Evolutionary conservation across 140 eudicot genomes (phyloP).

Genomic region (Bidens hawaiensis): DNA sequence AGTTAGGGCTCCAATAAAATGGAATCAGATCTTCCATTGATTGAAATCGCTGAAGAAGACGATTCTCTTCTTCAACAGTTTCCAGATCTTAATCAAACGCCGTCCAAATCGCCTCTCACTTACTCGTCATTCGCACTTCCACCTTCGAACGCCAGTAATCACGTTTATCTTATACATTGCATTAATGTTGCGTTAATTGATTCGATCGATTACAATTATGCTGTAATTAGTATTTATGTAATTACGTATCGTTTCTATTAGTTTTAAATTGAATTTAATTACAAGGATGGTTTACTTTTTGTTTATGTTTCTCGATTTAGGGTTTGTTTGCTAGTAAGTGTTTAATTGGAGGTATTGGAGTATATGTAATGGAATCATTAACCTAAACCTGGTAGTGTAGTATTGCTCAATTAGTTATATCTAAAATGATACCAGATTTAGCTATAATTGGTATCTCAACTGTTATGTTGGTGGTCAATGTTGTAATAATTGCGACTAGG

Average conservation of each 20-base stretch:
- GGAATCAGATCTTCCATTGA: constrained; percentile 42
- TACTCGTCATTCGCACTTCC: constrained; percentile 33
- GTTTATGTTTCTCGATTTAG: background rate
- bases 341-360: too few relatives aligned
- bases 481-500: too few relatives aligned
- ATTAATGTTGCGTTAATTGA: background rate
- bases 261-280: background rate
- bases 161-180: constrained; percentile 18
- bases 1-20: constrained; percentile 32
- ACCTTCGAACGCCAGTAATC: constrained; percentile 27
- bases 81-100: constrained; percentile 13
- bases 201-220: constrained; percentile 3
- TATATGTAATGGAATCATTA: too few relatives aligned
- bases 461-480: constrained; percentile 6
- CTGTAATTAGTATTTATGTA: background rate
- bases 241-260: background rate
- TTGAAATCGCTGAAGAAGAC: constrained; percentile 34
- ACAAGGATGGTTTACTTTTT: background rate
- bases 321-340: background rate
- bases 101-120: constrained; percentile 17
- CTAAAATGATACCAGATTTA: background rate
- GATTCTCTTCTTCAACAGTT: constrained; percentile 28
- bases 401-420: background rate
- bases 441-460: background rate
- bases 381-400: too few relatives aligned